phyloP scores from a whole-genome alignment of 2,329 filamentous ascomycete genomes.

The Xylaria sp. region DNA sequence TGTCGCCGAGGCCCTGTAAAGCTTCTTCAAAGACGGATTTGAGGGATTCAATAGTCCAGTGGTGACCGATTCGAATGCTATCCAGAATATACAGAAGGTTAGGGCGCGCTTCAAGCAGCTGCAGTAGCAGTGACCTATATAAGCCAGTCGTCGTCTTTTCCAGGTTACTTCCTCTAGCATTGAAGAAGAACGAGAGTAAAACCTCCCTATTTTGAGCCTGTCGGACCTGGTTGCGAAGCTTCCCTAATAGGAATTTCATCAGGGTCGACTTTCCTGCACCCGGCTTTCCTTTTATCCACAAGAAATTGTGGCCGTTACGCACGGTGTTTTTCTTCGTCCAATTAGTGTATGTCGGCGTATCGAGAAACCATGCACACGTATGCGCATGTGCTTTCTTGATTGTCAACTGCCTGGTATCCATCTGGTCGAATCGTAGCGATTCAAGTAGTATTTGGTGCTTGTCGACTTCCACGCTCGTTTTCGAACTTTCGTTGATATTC shows the following conservation, averaged over 20 bases:
- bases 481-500: neutral
- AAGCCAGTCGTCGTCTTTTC: slow-evolving; percentile 60
- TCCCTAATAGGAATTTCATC: slow-evolving; percentile 50
- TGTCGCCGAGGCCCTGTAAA: slow-evolving; percentile 29
- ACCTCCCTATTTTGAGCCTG: slow-evolving; percentile 19
- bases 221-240: slow-evolving; percentile 29
- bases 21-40: slow-evolving; percentile 19
- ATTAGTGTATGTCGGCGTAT: slow-evolving; percentile 42
- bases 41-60: slow-evolving; percentile 17
- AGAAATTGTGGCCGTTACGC: slow-evolving; percentile 47
- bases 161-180: slow-evolving; percentile 55
- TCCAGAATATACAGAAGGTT: slow-evolving; percentile 47
- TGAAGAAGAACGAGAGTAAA: slow-evolving; percentile 58
- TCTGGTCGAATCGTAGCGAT: slow-evolving; percentile 39
- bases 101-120: slow-evolving; percentile 53
- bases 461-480: neutral
- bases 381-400: slow-evolving; percentile 38
- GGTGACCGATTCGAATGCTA: neutral
- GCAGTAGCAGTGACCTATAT: slow-evolving; percentile 60
- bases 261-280: slow-evolving; percentile 56
- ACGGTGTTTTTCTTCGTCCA: slow-evolving; percentile 47
- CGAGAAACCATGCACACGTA: slow-evolving; percentile 45
- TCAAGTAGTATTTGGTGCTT: slow-evolving; percentile 14
- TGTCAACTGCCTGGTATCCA: slow-evolving; percentile 35
- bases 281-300: slow-evolving; percentile 58